A percentile compares a stretch with the other conserved stretches of the same genome.
Evolutionary conservation across 768 basidiomycete genomes (phyloP).

Genomic region (Naganishia vaughanmartiniae): DNA sequence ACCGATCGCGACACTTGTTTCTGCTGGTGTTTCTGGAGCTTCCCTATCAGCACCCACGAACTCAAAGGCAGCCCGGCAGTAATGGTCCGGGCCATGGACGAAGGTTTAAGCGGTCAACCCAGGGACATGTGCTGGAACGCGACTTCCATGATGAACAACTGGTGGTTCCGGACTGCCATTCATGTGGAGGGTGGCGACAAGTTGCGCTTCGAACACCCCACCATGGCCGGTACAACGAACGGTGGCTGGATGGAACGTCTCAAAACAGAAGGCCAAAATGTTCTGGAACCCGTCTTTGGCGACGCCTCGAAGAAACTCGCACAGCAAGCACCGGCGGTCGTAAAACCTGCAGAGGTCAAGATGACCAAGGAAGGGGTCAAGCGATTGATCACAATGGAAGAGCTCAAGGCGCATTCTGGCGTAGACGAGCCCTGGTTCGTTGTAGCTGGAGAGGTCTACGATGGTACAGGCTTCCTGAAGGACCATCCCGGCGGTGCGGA

Average conservation of each 20-base stretch:
- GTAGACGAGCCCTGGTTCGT: conserved; percentile 58
- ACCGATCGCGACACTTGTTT: conserved; percentile 59
- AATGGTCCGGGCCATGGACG: conserved; percentile 61
- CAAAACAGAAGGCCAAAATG: conserved; percentile 56
- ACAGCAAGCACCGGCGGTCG: conserved; percentile 13
- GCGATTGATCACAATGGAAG: conserved; percentile 56
- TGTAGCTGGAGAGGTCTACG: conserved; percentile 61
- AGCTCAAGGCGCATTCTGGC: conserved; percentile 54
- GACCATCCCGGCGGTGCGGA: conserved; percentile 64
- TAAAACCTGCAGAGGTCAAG: conserved; percentile 39
- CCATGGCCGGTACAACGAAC: conserved; percentile 56
- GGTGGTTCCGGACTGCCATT: conserved; percentile 63
- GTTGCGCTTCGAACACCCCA: conserved; percentile 63
- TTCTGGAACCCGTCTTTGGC: conserved; percentile 55
- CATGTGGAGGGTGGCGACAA: conserved; percentile 46
- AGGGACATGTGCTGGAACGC: conserved; percentile 62
- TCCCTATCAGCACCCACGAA: conserved; percentile 51
- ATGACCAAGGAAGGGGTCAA: conserved; percentile 58
- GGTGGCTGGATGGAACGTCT: conserved; percentile 67
- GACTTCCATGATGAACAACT: conserved; percentile 64
- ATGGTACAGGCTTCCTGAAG: conserved; percentile 58
- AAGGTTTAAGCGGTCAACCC: conserved; percentile 58
- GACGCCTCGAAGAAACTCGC: conserved; percentile 27
- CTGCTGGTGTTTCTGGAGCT: conserved; percentile 66
- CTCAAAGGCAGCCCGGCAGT: conserved; percentile 54